A percentile compares a stretch with the other conserved stretches of the same genome.
These are phyloP conservation scores for Prunus padus DNA, from an alignment of 306 rosid genomes.

Conservation along the genomic window DNA sequence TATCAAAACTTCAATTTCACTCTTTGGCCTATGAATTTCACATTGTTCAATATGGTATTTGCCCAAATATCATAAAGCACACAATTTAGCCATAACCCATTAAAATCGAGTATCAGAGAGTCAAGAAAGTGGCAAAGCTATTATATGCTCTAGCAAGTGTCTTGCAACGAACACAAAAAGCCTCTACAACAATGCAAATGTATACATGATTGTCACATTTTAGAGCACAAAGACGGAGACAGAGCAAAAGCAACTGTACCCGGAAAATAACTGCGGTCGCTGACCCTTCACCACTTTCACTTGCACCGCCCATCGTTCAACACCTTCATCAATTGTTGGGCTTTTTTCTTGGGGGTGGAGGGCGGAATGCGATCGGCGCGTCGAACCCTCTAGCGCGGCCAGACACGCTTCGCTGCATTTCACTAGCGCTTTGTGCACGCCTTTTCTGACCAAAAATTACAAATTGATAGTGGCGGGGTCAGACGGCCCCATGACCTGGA, in stretches of 20 bases:
- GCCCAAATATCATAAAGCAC: neutral
- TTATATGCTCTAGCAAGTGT: neutral
- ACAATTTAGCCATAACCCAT: neutral
- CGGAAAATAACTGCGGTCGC: neutral
- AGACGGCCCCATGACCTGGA: too few relatives aligned
- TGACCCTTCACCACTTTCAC: constrained; percentile 2
- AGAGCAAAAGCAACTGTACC: constrained; percentile 4
- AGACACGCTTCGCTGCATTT: too few relatives aligned
- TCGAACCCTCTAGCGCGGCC: too few relatives aligned
- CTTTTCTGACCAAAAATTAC: too few relatives aligned
- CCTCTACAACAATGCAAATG: neutral
- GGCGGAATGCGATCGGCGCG: too few relatives aligned
- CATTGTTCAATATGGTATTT: neutral
- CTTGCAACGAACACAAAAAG: neutral
- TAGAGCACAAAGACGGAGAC: neutral
- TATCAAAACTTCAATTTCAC: neutral
- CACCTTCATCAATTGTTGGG: too few relatives aligned
- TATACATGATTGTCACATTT: neutral
- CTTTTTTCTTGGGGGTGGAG: neutral
- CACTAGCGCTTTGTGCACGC: too few relatives aligned
- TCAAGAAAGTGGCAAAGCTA: neutral
- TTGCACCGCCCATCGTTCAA: neutral
- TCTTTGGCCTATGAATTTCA: neutral
- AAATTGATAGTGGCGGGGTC: too few relatives aligned
- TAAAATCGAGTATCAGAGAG: neutral